Percentiles rank a stretch among this genome's conserved stretches.
Conservation (phyloP, 306 rosid species). For the Delonix regia region DNA sequence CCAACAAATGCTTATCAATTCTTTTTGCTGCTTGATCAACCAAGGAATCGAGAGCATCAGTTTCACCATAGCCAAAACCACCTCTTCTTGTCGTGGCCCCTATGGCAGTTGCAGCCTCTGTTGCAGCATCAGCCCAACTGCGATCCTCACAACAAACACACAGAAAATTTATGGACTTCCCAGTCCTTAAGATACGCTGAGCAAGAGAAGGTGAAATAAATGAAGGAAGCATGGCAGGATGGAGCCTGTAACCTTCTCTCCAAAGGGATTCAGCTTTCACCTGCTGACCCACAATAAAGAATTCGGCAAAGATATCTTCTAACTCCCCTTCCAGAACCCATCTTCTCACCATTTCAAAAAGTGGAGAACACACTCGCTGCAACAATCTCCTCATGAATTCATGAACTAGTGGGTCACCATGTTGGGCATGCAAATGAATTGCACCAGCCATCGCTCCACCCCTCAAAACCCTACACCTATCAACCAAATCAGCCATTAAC, state of each 20-base stretch:
- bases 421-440: slow-evolving; percentile 87
- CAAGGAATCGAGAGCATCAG: slow-evolving; percentile 84
- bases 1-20: slow-evolving; percentile 86
- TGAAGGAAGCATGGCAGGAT: slow-evolving; percentile 82
- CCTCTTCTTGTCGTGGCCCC: slow-evolving; percentile 73
- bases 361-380: slow-evolving; percentile 85
- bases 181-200: slow-evolving; percentile 84
- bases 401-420: slow-evolving; percentile 86
- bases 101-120: slow-evolving; percentile 72
- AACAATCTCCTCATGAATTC: slow-evolving; percentile 80
- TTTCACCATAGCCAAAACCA: slow-evolving; percentile 89
- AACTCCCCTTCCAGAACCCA: slow-evolving; percentile 97
- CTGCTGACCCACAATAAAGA: slow-evolving; percentile 80
- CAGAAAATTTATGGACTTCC: slow-evolving; percentile 88
- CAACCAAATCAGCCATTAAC: slow-evolving; percentile 90
- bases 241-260: slow-evolving; percentile 93
- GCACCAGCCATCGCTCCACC: slow-evolving; percentile 97
- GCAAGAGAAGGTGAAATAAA: slow-evolving; percentile 90
- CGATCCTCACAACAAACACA: slow-evolving; percentile 94
- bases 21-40: slow-evolving; percentile 90
- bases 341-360: slow-evolving; percentile 89
- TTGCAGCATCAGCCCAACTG: slow-evolving; percentile 87
- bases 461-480: slow-evolving; percentile 75
- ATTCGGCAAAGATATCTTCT: slow-evolving; percentile 85
- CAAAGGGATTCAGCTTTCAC: slow-evolving; percentile 96